Evolutionary conservation across 192 early-diverging fungal species (phyloP), one percentile per base, ranked within the genome.

Genomic region (Podochytrium sp.): DNA sequence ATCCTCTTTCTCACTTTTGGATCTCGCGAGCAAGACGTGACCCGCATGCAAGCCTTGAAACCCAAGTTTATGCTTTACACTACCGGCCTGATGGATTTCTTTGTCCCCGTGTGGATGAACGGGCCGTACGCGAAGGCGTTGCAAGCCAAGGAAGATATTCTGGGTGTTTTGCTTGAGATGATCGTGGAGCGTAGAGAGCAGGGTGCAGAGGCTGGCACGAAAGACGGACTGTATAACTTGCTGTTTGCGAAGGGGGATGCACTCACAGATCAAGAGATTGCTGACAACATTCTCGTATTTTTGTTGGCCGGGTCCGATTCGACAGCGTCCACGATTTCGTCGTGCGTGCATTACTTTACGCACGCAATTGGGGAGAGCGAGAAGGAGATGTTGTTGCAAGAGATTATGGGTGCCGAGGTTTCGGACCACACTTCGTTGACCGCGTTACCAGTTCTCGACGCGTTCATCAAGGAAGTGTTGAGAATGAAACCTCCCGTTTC

Each of bases 401-500:
- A 74, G 29, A 41, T 73, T 57, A 12, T n/a, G 14, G 27, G n/a
- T 20, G 43, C 43, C 12, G n/a, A 47, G 10, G 43, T 16, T 29
- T 12, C 16, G 6, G 35, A 6, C 37, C 10, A 16, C 12, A 14
- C 60, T 18, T 12, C 18, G 43, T 29, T 74, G 3, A 7, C 25
- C 14, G 40, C 6, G 1, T 32, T 74, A 29, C 73, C 73, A 18
- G 73, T 74, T 16, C 47, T 74, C 29, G 73, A 74, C 43, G 62
- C 61, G 20, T 74, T 74, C 37, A 27, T 74, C 2, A 65, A 55
- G 59, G 73, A 74, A 32, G 43, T 74, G 25, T 38, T 74, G 61
- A 20, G 73, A 18, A 55, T 65, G 7, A 1, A 50, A 7, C 16
- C 61, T 10, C 73, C 73, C 25, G 51, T 66, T 12, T 18, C 35